These are phyloP conservation scores for Emergomyces orientalis DNA, from an alignment of 2,329 filamentous ascomycete species.

Conservation along the genomic window DNA sequence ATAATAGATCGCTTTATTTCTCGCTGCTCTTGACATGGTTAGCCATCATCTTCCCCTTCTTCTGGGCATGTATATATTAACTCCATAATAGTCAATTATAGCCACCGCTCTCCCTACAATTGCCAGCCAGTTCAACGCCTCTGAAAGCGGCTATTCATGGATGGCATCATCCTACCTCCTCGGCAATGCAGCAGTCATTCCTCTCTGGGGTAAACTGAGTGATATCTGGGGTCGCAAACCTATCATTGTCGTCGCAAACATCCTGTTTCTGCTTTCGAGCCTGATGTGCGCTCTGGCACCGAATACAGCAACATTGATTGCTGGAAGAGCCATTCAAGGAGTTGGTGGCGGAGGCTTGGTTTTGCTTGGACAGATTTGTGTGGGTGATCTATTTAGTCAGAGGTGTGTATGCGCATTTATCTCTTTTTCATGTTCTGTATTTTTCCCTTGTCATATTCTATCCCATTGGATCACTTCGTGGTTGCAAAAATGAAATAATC, in stretches of 20 bases:
- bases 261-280: slow-evolving; percentile 54
- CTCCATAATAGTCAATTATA: slow-evolving; percentile 22
- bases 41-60: slow-evolving; percentile 9
- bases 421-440: neutral
- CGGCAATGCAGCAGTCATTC: slow-evolving; percentile 33
- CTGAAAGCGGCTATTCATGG: slow-evolving; percentile 30
- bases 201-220: slow-evolving; percentile 52
- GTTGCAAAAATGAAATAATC: neutral
- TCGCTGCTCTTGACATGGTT: slow-evolving; percentile 52
- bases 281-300: slow-evolving; percentile 49
- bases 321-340: slow-evolving; percentile 54
- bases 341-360: slow-evolving; percentile 55
- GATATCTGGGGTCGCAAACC: slow-evolving; percentile 61
- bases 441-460: neutral
- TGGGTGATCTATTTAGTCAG: slow-evolving; percentile 56
- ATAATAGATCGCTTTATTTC: slow-evolving; percentile 46
- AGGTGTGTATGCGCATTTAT: slow-evolving; percentile 28
- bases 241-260: slow-evolving; percentile 51
- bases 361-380: slow-evolving; percentile 53
- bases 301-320: slow-evolving; percentile 53
- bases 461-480: neutral
- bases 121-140: slow-evolving; percentile 25
- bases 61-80: neutral
- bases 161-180: slow-evolving; percentile 31
- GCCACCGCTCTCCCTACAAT: slow-evolving; percentile 31